Conservation (phyloP, 352 stramenopile species). For the Globisporangium nodosum region DNA sequence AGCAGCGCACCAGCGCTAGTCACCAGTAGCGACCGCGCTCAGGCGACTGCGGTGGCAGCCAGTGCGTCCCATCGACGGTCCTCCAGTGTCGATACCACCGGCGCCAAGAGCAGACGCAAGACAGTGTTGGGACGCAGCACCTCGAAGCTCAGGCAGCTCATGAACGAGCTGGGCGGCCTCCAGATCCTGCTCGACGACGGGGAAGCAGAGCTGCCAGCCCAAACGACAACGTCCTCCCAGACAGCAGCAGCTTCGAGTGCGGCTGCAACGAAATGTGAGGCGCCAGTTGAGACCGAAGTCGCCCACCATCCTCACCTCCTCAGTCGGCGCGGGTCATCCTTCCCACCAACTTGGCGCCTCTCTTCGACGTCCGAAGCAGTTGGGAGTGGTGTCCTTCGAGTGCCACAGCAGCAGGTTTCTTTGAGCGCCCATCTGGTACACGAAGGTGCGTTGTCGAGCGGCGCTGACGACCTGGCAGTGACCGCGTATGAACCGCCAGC, state of each 20-base stretch:
- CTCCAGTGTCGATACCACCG: not conserved
- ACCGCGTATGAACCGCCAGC: too few relatives aligned
- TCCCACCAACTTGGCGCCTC: not conserved
- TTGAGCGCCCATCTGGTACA: too few relatives aligned
- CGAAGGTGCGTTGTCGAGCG: too few relatives aligned
- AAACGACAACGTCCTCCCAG: too few relatives aligned
- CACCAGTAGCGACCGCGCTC: not conserved
- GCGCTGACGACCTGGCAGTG: too few relatives aligned
- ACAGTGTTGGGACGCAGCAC: constrained; percentile 3
- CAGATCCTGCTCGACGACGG: not conserved
- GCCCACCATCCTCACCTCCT: not conserved
- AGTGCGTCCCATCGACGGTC: constrained; percentile 3
- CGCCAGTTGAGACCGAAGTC: too few relatives aligned
- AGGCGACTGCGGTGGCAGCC: not conserved
- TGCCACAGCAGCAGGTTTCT: not conserved
- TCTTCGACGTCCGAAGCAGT: not conserved
- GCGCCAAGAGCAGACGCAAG: not conserved
- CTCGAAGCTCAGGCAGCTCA: constrained; percentile 2
- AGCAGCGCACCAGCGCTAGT: too few relatives aligned
- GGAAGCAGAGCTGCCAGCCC: not conserved
- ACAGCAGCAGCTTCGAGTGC: too few relatives aligned
- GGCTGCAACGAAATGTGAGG: too few relatives aligned
- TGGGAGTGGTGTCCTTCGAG: not conserved
- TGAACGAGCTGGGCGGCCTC: not conserved
- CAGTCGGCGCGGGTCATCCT: not conserved